phyloP scores from a whole-genome alignment of 2,329 filamentous ascomycete species.

The Fusarium keratoplasticum region DNA sequence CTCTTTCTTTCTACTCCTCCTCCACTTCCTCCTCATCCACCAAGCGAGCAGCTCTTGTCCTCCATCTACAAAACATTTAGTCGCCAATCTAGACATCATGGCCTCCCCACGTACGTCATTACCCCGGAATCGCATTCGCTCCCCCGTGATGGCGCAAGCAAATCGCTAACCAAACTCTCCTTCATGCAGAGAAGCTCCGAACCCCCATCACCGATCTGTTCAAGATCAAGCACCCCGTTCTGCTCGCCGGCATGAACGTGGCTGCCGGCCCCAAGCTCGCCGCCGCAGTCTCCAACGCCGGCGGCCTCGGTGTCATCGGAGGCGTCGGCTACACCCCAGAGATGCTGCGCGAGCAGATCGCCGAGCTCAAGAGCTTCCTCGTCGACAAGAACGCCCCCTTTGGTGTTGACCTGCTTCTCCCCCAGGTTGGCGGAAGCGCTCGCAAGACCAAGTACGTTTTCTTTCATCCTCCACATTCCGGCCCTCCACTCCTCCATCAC shows the following conservation, averaged over 20 bases:
- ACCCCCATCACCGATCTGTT: conserved; percentile 95
- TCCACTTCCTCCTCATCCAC: background rate
- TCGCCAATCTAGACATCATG: conserved; percentile 62
- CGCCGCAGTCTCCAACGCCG: conserved; percentile 96
- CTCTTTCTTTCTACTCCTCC: background rate
- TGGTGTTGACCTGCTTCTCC: conserved; percentile 91
- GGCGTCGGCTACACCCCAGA: conserved; percentile 96
- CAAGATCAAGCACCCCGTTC: conserved; percentile 95
- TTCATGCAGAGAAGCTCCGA: conserved; percentile 69
- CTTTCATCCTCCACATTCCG: conserved; percentile 5
- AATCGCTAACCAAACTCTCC: conserved; percentile 19
- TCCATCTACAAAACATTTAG: background rate
- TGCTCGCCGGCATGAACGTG: conserved; percentile 99
- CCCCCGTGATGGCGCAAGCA: conserved; percentile 2
- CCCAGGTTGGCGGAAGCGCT: conserved; percentile 93
- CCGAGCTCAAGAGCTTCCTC: conserved; percentile 90
- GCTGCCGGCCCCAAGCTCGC: conserved; percentile 96
- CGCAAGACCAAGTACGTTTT: conserved; percentile 85
- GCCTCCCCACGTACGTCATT: conserved; percentile 79
- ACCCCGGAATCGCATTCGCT: conserved; percentile 2
- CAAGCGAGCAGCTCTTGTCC: conserved; percentile 29
- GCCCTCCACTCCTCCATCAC: conserved; percentile 28
- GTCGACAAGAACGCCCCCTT: conserved; percentile 94
- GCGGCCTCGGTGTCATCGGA: conserved; percentile 95
- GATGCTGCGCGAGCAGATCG: conserved; percentile 95